Evolutionary conservation across 805 yeast species (phyloP).

Genomic region (Diddensiella transvaalensis): DNA sequence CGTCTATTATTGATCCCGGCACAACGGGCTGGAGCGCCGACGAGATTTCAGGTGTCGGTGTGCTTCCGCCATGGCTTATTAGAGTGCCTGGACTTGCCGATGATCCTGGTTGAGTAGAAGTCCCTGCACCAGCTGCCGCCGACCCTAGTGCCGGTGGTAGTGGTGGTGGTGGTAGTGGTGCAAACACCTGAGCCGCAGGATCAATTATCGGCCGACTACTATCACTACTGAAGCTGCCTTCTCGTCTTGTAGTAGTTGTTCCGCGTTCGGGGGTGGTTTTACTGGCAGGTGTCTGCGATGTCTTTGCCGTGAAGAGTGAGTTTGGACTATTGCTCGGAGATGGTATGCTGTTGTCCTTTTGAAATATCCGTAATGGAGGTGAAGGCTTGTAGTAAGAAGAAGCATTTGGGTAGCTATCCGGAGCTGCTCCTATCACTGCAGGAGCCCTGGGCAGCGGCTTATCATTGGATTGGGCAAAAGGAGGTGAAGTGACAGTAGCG

Average conservation of each 20-base stretch:
- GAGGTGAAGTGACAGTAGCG: constrained; percentile 1
- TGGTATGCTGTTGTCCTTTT: constrained; percentile 4
- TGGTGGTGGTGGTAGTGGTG: too few relatives aligned
- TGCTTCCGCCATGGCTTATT: background rate
- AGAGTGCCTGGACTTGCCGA: background rate
- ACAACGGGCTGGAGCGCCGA: background rate
- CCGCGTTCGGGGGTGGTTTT: background rate
- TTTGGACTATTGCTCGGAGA: constrained; percentile 3
- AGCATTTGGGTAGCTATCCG: too few relatives aligned
- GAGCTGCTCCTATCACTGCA: too few relatives aligned
- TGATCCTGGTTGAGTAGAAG: too few relatives aligned
- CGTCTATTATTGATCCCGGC: background rate
- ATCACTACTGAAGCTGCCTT: too few relatives aligned
- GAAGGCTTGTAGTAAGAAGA: constrained; percentile 11
- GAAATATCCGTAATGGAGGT: constrained; percentile 8
- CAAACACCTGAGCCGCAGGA: too few relatives aligned
- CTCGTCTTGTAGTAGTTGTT: too few relatives aligned
- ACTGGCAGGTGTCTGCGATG: constrained; percentile 4
- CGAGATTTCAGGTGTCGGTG: background rate
- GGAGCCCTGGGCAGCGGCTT: background rate
- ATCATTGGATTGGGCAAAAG: background rate
- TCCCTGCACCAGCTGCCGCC: background rate
- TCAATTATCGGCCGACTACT: too few relatives aligned
- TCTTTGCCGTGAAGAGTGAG: constrained; percentile 7
- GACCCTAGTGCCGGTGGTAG: background rate